Evolutionary conservation across 1,284 basidiomycete species (phyloP).

Genomic region (Rhodotorula sp.): DNA sequence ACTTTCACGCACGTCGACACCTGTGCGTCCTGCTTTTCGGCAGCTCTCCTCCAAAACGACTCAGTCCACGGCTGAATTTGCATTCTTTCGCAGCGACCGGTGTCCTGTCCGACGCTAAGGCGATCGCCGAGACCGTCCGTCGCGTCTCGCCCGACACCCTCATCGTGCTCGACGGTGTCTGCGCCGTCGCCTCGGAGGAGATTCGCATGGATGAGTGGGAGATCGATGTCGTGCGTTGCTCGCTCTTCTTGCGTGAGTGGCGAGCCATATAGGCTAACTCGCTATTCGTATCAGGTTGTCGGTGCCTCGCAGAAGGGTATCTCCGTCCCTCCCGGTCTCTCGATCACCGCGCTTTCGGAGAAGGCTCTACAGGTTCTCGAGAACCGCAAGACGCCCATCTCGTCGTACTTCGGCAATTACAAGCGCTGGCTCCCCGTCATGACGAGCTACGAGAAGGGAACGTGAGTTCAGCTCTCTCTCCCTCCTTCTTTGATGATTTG

Average conservation of each 20-base stretch:
- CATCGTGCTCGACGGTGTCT: conserved; percentile 86
- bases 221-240: conserved; percentile 62
- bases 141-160: conserved; percentile 81
- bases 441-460: conserved; percentile 70
- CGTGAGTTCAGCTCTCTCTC: neutral
- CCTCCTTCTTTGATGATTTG: no score
- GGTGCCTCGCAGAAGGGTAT: conserved; percentile 94
- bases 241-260: no score
- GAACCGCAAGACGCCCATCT: conserved; percentile 65
- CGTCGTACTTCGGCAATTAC: conserved; percentile 87
- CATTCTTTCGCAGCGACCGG: conserved; percentile 50
- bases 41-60: neutral
- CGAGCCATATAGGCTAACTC: neutral
- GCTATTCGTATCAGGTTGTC: conserved; percentile 51
- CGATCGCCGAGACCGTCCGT: conserved; percentile 71
- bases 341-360: conserved; percentile 76
- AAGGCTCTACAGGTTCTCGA: conserved; percentile 75
- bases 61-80: neutral
- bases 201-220: conserved; percentile 91
- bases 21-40: conserved; percentile 26
- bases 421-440: conserved; percentile 93
- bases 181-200: conserved; percentile 93
- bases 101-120: conserved; percentile 82
- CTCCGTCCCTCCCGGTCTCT: conserved; percentile 89
- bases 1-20: conserved; percentile 79